Percentiles rank a stretch among this genome's conserved stretches.
phyloP scores from a whole-genome alignment of 768 basidiomycete genomes.

The Phlebiopsis flavidoalba region DNA sequence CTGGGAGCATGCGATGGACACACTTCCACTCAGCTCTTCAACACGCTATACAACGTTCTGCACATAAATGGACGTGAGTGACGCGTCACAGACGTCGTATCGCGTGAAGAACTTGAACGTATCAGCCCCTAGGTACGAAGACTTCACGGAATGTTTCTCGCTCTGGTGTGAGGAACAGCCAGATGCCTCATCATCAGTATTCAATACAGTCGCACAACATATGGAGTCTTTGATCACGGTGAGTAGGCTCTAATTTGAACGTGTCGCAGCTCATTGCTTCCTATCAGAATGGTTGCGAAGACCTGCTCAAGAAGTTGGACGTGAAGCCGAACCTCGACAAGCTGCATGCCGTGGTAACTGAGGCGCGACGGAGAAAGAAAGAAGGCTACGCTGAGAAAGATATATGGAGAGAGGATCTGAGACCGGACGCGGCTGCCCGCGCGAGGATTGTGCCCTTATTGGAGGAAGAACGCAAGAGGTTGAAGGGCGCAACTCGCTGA shows the following conservation, averaged over 20 bases:
- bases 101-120: not conserved
- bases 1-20: slow-evolving; percentile 41
- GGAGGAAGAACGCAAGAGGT: slow-evolving; percentile 34
- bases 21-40: slow-evolving; percentile 48
- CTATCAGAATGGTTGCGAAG: slow-evolving; percentile 58
- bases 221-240: slow-evolving; percentile 60
- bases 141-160: slow-evolving; percentile 37
- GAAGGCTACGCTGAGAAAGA: slow-evolving; percentile 43
- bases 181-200: slow-evolving; percentile 27
- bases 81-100: not conserved
- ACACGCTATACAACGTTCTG: slow-evolving; percentile 45
- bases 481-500: slow-evolving; percentile 33
- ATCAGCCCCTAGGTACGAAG: slow-evolving; percentile 34
- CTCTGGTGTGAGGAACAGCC: slow-evolving; percentile 34
- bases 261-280: not conserved
- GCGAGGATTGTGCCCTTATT: slow-evolving; percentile 62
- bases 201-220: slow-evolving; percentile 61
- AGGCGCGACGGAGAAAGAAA: slow-evolving; percentile 52
- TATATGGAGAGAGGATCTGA: slow-evolving; percentile 59
- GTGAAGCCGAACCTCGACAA: slow-evolving; percentile 67
- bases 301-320: slow-evolving; percentile 62
- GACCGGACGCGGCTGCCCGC: slow-evolving; percentile 56
- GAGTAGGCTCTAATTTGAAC: not conserved
- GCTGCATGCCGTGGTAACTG: slow-evolving; percentile 63
- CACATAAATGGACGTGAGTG: slow-evolving; percentile 51